Conservation (phyloP, 2,329 filamentous ascomycete genomes). For the Pseudogymnoascus sp. region DNA sequence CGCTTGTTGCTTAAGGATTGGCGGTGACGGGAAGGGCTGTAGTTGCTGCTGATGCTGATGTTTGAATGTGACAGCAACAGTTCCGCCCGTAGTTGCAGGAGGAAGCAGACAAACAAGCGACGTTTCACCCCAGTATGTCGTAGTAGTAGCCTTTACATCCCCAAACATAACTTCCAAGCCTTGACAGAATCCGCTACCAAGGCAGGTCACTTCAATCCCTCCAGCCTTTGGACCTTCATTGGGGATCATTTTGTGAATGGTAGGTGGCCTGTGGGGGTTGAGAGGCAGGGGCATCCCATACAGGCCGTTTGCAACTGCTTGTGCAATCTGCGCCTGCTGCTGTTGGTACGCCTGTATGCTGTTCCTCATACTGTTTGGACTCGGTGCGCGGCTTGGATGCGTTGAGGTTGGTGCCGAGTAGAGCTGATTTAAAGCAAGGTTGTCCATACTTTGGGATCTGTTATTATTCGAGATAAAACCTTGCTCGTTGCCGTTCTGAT, state of each 20-base stretch:
- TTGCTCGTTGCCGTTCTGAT: constrained; percentile 59
- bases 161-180: constrained; percentile 83
- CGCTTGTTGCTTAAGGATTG: constrained; percentile 41
- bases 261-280: constrained; percentile 48
- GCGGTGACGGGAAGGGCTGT: constrained; percentile 35
- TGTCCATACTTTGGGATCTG: constrained; percentile 59
- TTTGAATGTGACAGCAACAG: constrained; percentile 54
- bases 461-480: constrained; percentile 47
- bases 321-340: constrained; percentile 37
- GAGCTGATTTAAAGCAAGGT: constrained; percentile 54
- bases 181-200: constrained; percentile 74
- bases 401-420: constrained; percentile 66
- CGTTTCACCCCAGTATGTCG: constrained; percentile 57
- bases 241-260: constrained; percentile 78
- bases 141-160: constrained; percentile 53
- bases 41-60: constrained; percentile 41
- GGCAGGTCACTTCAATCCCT: constrained; percentile 78
- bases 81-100: constrained; percentile 49
- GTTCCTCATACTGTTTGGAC: constrained; percentile 52
- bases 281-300: constrained; percentile 45
- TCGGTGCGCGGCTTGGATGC: constrained; percentile 71
- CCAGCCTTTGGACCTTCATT: constrained; percentile 73
- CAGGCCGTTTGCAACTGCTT: constrained; percentile 42
- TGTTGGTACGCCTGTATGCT: constrained; percentile 38
- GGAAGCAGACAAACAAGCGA: constrained; percentile 57